A percentile compares a stretch with the other conserved stretches of the same genome.
These are phyloP conservation scores for Podospora tetraspora DNA, from an alignment of 495 filamentous ascomycete genomes.

Conservation along the genomic window DNA sequence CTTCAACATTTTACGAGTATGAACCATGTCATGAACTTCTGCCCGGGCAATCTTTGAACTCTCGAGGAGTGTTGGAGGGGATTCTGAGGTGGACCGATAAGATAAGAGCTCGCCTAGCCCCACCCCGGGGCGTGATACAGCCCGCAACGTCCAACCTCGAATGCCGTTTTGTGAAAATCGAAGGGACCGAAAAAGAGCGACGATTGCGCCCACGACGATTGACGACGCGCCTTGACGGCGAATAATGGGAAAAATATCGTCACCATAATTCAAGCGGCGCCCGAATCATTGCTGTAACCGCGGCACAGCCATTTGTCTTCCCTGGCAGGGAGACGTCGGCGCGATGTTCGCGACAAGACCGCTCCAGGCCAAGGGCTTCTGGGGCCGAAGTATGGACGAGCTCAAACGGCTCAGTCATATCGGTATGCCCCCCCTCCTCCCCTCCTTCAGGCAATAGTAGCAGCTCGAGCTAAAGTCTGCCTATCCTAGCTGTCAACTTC, in stretches of 20 bases:
- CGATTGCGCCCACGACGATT: background rate
- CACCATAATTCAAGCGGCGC: constrained; percentile 10
- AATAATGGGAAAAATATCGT: background rate
- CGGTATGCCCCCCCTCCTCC: constrained; percentile 25
- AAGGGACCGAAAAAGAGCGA: background rate
- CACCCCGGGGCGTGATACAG: background rate
- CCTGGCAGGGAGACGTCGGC: constrained; percentile 8
- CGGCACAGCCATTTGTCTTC: background rate
- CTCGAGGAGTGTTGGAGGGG: background rate
- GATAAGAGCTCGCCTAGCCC: background rate
- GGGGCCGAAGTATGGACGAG: constrained; percentile 42
- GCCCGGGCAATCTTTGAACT: background rate
- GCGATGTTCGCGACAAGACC: constrained; percentile 40
- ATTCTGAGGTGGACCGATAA: background rate
- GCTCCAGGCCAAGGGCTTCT: constrained; percentile 40
- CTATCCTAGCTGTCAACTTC: constrained; percentile 34
- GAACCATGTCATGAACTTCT: background rate
- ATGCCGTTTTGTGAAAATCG: constrained; percentile 11
- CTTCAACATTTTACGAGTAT: background rate
- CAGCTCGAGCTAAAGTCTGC: constrained; percentile 1
- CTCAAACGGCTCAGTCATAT: constrained; percentile 42
- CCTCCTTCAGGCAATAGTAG: background rate
- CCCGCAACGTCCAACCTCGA: background rate
- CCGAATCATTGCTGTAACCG: constrained; percentile 6
- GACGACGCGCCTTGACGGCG: background rate